phyloP scores from a whole-genome alignment of 1,284 basidiomycete genomes.

The Tranzscheliella williamsii region DNA sequence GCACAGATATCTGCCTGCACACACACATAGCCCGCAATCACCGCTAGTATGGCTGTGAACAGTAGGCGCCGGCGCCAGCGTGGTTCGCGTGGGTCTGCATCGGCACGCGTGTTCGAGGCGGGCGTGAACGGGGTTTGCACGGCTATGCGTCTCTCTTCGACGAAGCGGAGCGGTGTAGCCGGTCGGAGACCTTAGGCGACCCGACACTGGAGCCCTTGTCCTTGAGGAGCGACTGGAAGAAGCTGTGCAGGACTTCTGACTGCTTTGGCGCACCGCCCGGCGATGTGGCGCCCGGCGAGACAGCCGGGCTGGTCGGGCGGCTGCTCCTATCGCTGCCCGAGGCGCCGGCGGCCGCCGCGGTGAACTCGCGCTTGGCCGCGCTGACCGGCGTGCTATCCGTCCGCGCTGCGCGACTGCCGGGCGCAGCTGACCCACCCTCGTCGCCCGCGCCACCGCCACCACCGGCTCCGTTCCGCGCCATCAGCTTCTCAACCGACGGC shows the following conservation, averaged over 20 bases:
- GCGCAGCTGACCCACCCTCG: no score
- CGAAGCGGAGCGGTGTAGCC: background rate
- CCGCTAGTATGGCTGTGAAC: no score
- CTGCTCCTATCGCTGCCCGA: slow-evolving; percentile 3
- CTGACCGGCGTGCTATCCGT: background rate
- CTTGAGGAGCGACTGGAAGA: slow-evolving; percentile 51
- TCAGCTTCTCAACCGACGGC: slow-evolving; percentile 37
- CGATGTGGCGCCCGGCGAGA: slow-evolving; percentile 6
- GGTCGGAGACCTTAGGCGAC: slow-evolving; percentile 9
- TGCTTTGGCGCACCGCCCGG: slow-evolving; percentile 40
- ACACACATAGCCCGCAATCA: no score
- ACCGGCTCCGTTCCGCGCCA: slow-evolving; percentile 5
- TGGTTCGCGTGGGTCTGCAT: no score
- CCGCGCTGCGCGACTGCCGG: background rate
- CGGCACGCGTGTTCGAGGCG: no score
- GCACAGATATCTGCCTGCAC: no score
- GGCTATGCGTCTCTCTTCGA: no score
- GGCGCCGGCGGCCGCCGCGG: slow-evolving; percentile 17
- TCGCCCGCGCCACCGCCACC: background rate
- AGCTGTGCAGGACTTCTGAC: slow-evolving; percentile 54
- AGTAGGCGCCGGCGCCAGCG: no score
- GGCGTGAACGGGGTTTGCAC: no score
- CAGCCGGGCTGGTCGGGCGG: slow-evolving; percentile 25
- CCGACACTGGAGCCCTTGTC: slow-evolving; percentile 18
- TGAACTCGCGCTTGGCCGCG: slow-evolving; percentile 10